A percentile compares a stretch with the other conserved stretches of the same genome.
Conservation (phyloP, 176 grass and related monocot species). For the Aegilops speltoides region DNA sequence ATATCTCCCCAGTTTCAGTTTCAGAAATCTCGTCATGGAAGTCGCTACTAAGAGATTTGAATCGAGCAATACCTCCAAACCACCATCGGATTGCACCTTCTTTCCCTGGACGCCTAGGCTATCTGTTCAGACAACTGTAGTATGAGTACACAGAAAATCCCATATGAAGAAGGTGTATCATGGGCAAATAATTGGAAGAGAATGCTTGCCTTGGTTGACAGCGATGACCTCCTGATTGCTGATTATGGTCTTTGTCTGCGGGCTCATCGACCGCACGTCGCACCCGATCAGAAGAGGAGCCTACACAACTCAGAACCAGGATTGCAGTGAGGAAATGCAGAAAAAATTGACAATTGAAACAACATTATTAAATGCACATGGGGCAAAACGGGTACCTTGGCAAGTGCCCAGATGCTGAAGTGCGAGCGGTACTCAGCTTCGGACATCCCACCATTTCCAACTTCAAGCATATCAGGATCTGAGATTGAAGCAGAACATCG, state of each 20-base stretch:
- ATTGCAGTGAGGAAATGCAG: conserved; percentile 17
- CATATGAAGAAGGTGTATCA: neutral
- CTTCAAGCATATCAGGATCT: conserved; percentile 98
- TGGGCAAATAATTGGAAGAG: neutral
- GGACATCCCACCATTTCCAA: conserved; percentile 91
- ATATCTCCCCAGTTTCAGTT: neutral
- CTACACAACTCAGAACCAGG: conserved; percentile 31
- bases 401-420: conserved; percentile 97
- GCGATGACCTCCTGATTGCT: conserved; percentile 79
- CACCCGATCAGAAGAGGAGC: conserved; percentile 94
- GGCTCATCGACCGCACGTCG: conserved; percentile 71
- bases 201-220: conserved; percentile 79
- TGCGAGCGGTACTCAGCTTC: conserved; percentile 85
- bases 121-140: conserved; percentile 44
- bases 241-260: conserved; percentile 75
- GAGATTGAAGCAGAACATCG: neutral
- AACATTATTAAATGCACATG: neutral
- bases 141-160: neutral
- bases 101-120: conserved; percentile 83
- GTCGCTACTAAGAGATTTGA: neutral
- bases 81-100: conserved; percentile 63
- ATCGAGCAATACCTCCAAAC: conserved; percentile 53
- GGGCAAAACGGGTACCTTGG: conserved; percentile 49
- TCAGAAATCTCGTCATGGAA: neutral
- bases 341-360: neutral